A percentile compares a stretch with the other conserved stretches of the same genome.
These are phyloP conservation scores for Colletotrichum gigasporum DNA, from an alignment of 2,329 filamentous ascomycete species.

Conservation along the genomic window DNA sequence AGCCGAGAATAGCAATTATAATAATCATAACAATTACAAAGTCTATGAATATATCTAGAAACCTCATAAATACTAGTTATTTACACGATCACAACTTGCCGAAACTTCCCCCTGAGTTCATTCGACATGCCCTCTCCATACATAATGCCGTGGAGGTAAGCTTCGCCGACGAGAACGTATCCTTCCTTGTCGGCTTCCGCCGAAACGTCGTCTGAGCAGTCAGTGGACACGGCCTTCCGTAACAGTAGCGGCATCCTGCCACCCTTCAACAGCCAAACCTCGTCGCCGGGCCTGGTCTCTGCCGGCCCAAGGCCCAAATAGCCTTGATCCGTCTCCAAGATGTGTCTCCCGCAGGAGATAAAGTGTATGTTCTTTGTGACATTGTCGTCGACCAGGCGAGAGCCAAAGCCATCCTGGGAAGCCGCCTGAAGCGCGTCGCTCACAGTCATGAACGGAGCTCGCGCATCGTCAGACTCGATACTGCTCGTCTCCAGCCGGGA, in stretches of 20 bases:
- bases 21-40: no score
- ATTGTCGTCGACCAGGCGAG: neutral
- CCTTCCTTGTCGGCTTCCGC: neutral
- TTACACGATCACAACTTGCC: neutral
- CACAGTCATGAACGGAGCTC: neutral
- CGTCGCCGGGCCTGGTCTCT: neutral
- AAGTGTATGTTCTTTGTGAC: constrained; percentile 4
- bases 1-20: no score
- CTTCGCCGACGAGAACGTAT: neutral
- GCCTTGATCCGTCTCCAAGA: neutral
- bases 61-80: neutral
- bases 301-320: neutral
- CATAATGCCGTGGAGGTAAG: constrained; percentile 17
- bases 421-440: neutral
- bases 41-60: no score
- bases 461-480: neutral
- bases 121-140: neutral
- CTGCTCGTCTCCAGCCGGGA: neutral
- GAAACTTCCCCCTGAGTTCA: neutral
- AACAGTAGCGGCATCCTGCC: constrained; percentile 13
- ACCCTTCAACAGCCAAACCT: constrained; percentile 17
- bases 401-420: neutral
- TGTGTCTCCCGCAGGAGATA: neutral
- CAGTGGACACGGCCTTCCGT: neutral
- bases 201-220: no score